Conservation (phyloP, 495 filamentous ascomycete species). For the Daldinia grandis region DNA sequence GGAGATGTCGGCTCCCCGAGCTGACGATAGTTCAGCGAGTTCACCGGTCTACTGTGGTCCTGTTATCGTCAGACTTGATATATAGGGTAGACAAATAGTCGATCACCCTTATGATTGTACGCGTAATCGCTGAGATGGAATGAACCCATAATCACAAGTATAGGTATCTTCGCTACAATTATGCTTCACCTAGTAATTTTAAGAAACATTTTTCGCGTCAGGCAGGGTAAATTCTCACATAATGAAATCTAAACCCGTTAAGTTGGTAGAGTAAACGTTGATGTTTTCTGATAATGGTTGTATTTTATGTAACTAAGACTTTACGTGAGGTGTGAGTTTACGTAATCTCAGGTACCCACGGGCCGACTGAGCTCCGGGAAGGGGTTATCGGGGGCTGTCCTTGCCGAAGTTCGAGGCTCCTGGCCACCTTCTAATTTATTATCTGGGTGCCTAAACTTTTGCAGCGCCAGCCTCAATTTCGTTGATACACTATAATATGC, state of each 20-base stretch:
- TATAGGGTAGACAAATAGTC: background rate
- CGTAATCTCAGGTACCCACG: slow-evolving; percentile 1
- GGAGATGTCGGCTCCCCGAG: background rate
- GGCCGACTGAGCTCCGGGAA: background rate
- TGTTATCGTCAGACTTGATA: background rate
- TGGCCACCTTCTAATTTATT: too few species aligned
- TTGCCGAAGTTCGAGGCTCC: too few species aligned
- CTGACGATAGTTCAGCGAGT: background rate
- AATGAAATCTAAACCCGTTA: too few species aligned
- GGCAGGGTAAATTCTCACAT: background rate
- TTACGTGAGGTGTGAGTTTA: background rate
- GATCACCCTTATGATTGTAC: background rate
- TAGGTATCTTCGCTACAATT: background rate
- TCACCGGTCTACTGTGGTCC: background rate
- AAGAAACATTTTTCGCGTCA: background rate
- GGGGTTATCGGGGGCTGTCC: too few species aligned
- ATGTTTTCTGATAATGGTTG: background rate
- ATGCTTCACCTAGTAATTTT: background rate
- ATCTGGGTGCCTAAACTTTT: too few species aligned
- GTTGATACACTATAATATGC: too few species aligned
- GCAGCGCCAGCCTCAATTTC: too few species aligned
- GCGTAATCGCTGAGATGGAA: background rate
- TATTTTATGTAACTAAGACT: background rate
- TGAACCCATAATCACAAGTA: background rate
- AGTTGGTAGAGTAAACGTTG: too few species aligned